phyloP scores from a whole-genome alignment of 306 rosid species.

The Spatholobus suberectus region DNA sequence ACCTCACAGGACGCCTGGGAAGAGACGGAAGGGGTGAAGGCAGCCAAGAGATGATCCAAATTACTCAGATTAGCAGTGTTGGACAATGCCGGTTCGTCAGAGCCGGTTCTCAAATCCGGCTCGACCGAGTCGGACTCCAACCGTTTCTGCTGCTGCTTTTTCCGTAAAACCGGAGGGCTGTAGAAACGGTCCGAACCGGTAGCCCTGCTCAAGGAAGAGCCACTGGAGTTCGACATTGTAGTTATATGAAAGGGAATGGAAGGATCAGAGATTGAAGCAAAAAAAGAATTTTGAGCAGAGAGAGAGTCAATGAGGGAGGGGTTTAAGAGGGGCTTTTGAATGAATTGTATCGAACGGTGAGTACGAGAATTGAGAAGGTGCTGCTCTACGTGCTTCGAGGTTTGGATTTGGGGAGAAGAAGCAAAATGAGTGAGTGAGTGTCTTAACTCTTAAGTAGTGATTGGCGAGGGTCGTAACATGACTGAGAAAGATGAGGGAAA shows the following conservation, averaged over 20 bases:
- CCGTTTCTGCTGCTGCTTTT: constrained; percentile 28
- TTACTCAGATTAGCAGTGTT: constrained; percentile 13
- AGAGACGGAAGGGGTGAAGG: constrained; percentile 36
- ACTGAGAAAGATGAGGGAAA: not conserved
- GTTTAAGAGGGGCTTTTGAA: not conserved
- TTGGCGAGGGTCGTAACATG: not conserved
- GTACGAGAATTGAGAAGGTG: not conserved
- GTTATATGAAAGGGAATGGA: not conserved
- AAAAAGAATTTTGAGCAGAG: not conserved
- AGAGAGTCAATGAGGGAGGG: not conserved
- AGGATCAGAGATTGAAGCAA: not conserved
- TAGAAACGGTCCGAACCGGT: constrained; percentile 43
- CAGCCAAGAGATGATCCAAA: constrained; percentile 40
- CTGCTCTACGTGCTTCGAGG: not conserved
- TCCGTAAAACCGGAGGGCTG: constrained; percentile 30
- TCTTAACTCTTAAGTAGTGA: not conserved
- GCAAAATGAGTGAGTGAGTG: not conserved
- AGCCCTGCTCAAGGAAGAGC: constrained; percentile 21
- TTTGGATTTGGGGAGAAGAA: not conserved
- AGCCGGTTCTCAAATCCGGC: constrained; percentile 1
- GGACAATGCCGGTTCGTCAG: constrained; percentile 42
- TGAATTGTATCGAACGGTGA: not conserved
- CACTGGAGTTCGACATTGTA: constrained; percentile 51
- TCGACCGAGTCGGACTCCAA: not conserved
- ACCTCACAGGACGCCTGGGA: constrained; percentile 32